Base-by-base conservation (phyloP, 305 asterid genomes). In the Fraxinus sp. region DNA sequence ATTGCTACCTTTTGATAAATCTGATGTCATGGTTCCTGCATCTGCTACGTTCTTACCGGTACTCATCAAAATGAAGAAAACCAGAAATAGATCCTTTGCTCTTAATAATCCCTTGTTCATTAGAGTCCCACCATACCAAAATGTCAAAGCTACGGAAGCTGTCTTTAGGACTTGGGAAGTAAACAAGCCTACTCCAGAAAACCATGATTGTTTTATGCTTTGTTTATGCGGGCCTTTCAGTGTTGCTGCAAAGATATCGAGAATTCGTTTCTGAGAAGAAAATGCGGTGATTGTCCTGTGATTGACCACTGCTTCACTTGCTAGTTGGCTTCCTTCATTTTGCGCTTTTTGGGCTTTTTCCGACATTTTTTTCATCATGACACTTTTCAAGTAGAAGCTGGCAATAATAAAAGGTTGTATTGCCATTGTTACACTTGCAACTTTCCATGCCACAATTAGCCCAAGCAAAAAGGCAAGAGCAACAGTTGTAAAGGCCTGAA, bases 111-210 rank as follows among this genome's bases (percentile, higher is more conserved):
- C 87, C 64, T 86, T 78, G 84, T 90, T 93, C 94, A 94, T 92
- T 26, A 93, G 90, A 83, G 89, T 85, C 66, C 98, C 97, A 1
- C 97, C 97, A 22, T 94, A 94, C 98, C 98, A 94, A 82, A 83
- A 94, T 4, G 95, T 91, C 79, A 94, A 70, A 78, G 98, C 92
- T 52, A 93, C 86, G 10, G 90, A 64, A 0, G 91, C 90, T 0
- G 92, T 90, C 5, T 93, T 92, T 1, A 91, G 78, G 82, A 93
- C 91, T 44, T 94, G 97, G 0, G 98, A 94, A 46, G 41, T 41
- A 20, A 86, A 90, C 68, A 94, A 76, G 20, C 94, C 97, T 13
- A 82, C 16, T 1, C 91, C 93, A 0, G 97, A 90, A 26, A 90
- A 44, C 95, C 96, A 93, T 1, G 98, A 94, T 11, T 91, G 98